Base-by-base conservation (phyloP, 768 basidiomycete genomes). In the Cystofilobasidium macerans region DNA sequence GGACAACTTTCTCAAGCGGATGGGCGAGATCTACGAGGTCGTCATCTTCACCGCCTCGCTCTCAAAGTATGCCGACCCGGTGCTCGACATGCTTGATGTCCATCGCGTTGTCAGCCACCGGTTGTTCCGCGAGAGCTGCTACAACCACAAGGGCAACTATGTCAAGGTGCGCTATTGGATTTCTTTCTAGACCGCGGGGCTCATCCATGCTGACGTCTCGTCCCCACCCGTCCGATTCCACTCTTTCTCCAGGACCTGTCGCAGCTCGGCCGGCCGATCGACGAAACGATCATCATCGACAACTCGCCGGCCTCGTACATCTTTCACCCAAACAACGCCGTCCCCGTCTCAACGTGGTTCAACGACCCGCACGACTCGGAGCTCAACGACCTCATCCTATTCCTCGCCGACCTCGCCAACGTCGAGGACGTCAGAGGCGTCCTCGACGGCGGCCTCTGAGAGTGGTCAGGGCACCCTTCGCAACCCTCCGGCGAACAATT, bases 41-140 rank as follows among this genome's bases (percentile, higher is more conserved):
- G 94, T 99, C 36, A 88, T 99, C 13, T 99, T 98, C 76, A 99
- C 95, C 8, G 95, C 95, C 11, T 93, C 89, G 78, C 77, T 99
- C 65, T 93, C 90, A 83, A 99, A 98, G 92, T 99, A 99, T 74
- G 95, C 95, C 57, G 95, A 99, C 74, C 95, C 95, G 3, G 95
- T 99, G 18, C 81, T 99, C 62, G 95, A 99, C 80, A 95, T 94
- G 73, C 82, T 99, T 54, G 95, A 99, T 74, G 81, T 86, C 32
- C 86, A 93, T 76, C 86, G 84, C 69, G 94, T 93, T 13, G 93
- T 99, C 47, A 80, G 88, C 36, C 94, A 99, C 76, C 83, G 95
- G 68, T 78, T 99, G 59, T 99, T 97, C 84, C 80, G 95, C 68
- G 95, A 99, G 78, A 94, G 89, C 74, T 99, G 95, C 77, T 98